Evolutionary conservation across 257 asterid species (phyloP).

Genomic region (Cruciata laevipes): DNA sequence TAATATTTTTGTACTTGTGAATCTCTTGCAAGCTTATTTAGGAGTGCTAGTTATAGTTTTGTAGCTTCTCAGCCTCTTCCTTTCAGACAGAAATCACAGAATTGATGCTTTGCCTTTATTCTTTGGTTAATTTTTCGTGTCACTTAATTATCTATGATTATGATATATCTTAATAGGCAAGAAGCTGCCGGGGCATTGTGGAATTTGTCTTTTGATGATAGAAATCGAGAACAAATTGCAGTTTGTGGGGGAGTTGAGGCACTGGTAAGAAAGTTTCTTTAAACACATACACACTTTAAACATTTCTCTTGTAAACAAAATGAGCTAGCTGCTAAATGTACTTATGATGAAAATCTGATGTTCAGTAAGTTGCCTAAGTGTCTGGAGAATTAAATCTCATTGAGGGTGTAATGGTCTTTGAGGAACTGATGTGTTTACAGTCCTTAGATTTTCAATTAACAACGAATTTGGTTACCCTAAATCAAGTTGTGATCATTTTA

Average conservation of each 20-base stretch:
- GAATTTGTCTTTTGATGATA: constrained; percentile 84
- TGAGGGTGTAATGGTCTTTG: neutral
- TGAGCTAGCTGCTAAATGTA: neutral
- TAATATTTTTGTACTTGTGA: neutral
- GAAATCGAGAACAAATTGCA: constrained; percentile 87
- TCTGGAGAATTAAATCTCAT: neutral
- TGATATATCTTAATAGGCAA: constrained; percentile 45
- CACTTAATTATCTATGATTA: neutral
- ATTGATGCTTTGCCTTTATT: neutral
- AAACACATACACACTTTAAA: neutral
- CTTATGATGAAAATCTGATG: neutral
- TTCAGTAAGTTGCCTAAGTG: neutral
- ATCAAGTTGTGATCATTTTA: neutral
- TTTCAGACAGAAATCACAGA: neutral
- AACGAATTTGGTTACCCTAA: neutral
- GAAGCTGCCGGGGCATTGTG: constrained; percentile 97
- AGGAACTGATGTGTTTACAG: neutral
- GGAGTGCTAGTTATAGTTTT: neutral
- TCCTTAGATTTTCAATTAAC: neutral
- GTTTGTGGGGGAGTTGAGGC: constrained; percentile 88
- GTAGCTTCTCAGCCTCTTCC: constrained; percentile 1
- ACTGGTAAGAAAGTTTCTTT: constrained; percentile 42
- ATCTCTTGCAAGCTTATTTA: neutral
- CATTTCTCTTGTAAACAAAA: neutral
- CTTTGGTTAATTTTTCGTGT: neutral